These are phyloP conservation scores for Mucor circinelloides DNA, from an alignment of 371 early-diverging fungal genomes.

Conservation along the genomic window DNA sequence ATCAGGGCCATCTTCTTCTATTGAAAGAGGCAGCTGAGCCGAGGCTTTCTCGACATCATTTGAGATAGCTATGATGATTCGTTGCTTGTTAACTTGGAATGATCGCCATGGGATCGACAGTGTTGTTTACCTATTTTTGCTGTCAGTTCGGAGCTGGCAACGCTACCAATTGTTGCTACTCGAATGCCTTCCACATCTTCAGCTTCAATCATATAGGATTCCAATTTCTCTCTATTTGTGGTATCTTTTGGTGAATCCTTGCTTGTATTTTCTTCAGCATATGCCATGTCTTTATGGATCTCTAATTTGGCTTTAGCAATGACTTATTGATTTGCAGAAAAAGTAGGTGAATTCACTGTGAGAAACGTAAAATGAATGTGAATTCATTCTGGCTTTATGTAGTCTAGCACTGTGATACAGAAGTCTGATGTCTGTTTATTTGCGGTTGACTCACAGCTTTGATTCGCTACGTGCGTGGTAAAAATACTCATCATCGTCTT, in stretches of 20 bases:
- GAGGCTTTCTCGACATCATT: neutral
- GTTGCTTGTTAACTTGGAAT: neutral
- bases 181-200: neutral
- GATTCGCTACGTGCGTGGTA: neutral
- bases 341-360: neutral
- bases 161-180: neutral
- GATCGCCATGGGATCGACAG: neutral
- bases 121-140: neutral
- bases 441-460: neutral
- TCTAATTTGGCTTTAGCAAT: neutral
- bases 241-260: neutral
- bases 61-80: neutral
- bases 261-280: neutral
- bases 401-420: neutral
- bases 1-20: constrained; percentile 41
- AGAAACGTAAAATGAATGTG: too few species aligned
- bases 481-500: neutral
- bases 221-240: neutral
- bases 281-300: neutral
- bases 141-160: neutral
- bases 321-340: neutral
- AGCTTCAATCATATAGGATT: neutral
- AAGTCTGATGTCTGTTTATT: neutral
- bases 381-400: neutral
- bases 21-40: neutral